These are phyloP conservation scores for Colletotrichum kahawae DNA, from an alignment of 2,329 filamentous ascomycete genomes.

Conservation along the genomic window DNA sequence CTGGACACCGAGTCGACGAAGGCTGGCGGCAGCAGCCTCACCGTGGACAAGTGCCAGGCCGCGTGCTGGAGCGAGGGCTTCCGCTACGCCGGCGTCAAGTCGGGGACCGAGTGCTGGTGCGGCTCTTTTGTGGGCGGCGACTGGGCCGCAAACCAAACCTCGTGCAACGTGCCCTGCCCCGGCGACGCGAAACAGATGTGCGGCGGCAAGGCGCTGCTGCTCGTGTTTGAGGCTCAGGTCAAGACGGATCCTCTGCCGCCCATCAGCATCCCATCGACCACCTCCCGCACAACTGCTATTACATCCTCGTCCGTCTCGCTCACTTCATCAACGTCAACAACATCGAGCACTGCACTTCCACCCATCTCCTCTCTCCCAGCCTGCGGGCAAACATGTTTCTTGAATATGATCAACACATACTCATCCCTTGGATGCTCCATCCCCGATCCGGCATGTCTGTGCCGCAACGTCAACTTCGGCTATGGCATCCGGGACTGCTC, in stretches of 20 bases:
- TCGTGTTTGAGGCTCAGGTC: constrained; percentile 29
- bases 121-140: constrained; percentile 31
- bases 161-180: constrained; percentile 37
- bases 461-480: constrained; percentile 20
- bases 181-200: constrained; percentile 36
- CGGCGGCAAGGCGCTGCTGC: constrained; percentile 35
- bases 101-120: constrained; percentile 46
- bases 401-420: background rate
- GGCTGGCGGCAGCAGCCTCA: constrained; percentile 30
- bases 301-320: background rate
- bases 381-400: background rate
- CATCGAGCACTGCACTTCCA: background rate
- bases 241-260: background rate
- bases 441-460: constrained; percentile 13
- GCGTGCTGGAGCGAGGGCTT: constrained; percentile 40
- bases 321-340: background rate
- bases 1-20: constrained; percentile 35
- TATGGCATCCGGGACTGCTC: constrained; percentile 21
- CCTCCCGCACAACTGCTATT: background rate
- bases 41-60: constrained; percentile 37
- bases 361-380: background rate
- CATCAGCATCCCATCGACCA: background rate
- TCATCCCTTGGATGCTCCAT: constrained; percentile 5
- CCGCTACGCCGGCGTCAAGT: constrained; percentile 42
- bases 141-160: constrained; percentile 19